phyloP scores from a whole-genome alignment of 768 basidiomycete genomes.

The Tubosaeta sp. region DNA sequence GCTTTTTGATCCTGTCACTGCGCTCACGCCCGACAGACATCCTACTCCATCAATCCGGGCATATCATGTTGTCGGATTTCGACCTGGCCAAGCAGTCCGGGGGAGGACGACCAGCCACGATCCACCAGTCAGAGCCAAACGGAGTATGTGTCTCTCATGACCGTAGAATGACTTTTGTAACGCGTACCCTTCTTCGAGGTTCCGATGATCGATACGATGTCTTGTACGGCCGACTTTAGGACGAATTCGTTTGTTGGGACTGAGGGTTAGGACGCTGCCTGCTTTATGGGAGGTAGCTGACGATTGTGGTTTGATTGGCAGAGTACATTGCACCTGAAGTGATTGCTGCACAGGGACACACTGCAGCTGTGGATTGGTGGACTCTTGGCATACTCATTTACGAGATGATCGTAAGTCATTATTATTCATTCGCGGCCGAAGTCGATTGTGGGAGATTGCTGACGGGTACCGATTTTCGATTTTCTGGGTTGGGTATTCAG shows the following conservation, averaged over 20 bases:
- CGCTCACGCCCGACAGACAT: constrained; percentile 61
- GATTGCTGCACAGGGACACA: constrained; percentile 93
- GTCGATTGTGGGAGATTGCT: constrained; percentile 23
- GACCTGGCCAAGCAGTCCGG: constrained; percentile 96
- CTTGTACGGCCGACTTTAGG: constrained; percentile 95
- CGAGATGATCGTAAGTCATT: constrained; percentile 89
- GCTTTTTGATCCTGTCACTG: constrained; percentile 8
- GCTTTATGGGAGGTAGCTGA: constrained; percentile 12
- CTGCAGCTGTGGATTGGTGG: constrained; percentile 99
- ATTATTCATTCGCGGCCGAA: constrained; percentile 19
- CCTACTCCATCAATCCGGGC: constrained; percentile 93
- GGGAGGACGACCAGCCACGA: constrained; percentile 80
- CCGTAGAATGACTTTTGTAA: constrained; percentile 6
- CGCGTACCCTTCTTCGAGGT: constrained; percentile 43
- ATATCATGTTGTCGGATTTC: constrained; percentile 99
- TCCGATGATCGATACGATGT: constrained; percentile 93
- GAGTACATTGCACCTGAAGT: constrained; percentile 99
- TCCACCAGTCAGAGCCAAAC: constrained; percentile 81
- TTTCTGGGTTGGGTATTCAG: constrained; percentile 39
- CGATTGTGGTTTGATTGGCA: constrained; percentile 32
- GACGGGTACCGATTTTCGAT: constrained; percentile 32
- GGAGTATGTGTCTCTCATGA: constrained; percentile 54
- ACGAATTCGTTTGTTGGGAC: constrained; percentile 99
- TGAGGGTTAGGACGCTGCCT: constrained; percentile 61
- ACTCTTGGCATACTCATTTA: constrained; percentile 97